Evolutionary conservation across 2,329 filamentous ascomycete species (phyloP).

Genomic region (Gaeumannomyces tritici): DNA sequence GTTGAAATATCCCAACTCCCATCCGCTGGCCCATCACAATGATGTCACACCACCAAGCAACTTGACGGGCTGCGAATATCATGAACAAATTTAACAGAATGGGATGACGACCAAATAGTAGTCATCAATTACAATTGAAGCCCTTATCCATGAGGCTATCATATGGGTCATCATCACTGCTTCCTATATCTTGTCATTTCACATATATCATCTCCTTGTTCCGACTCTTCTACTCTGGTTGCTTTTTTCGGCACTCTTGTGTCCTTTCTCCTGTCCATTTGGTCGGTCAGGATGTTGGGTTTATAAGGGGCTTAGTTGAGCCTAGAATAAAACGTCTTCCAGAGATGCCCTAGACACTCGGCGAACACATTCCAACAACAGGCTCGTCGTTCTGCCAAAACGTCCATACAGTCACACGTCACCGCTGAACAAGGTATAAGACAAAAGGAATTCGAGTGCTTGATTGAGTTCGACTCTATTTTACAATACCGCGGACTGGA

Average conservation of each 20-base stretch:
- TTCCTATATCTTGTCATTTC: no score
- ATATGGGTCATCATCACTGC: no score
- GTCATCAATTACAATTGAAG: no score
- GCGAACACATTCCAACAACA: not conserved
- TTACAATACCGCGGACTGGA: slow-evolving; percentile 48
- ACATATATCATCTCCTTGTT: no score
- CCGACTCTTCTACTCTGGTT: no score
- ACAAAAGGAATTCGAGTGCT: slow-evolving; percentile 53
- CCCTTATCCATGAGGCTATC: no score
- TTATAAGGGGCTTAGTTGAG: no score
- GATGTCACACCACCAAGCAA: not conserved
- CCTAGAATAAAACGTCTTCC: not conserved
- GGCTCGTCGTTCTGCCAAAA: not conserved
- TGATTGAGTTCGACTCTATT: slow-evolving; percentile 54
- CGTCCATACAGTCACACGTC: not conserved
- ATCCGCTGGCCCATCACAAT: not conserved
- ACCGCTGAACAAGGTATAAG: slow-evolving; percentile 14
- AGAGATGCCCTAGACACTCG: not conserved
- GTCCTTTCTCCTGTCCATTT: no score
- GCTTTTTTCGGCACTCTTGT: no score
- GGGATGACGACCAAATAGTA: no score
- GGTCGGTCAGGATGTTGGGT: no score
- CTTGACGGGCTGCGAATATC: not conserved
- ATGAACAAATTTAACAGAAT: not conserved
- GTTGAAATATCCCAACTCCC: not conserved